Base-by-base conservation (phyloP, 805 yeast genomes). In the Candida cerambycidarum region DNA sequence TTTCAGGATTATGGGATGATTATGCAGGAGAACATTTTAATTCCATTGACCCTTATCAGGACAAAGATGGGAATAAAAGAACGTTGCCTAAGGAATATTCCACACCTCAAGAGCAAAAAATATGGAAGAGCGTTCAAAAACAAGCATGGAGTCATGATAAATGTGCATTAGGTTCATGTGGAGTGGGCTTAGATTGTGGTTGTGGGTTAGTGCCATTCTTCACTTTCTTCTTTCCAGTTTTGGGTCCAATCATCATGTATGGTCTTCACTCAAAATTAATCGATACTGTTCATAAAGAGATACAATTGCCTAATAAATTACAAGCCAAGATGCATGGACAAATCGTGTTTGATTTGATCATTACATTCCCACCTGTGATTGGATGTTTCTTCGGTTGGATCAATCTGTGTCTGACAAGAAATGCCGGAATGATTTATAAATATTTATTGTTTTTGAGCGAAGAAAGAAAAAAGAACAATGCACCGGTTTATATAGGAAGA, bases 71-170 rank as follows among this genome's bases (percentile, higher is more conserved):
- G 10, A 73, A 73, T 38, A 74, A 80, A 46, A 71, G 89, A 25
- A 75, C 75, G 47, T 71, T 87, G 11, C 86, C 90, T 1, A 74
- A 71, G 2, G 73, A 74, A 15, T 74, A 80, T 21, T 43, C 51
- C 15, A 53, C 61, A 15, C 75, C 77, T 39, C 67, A 71, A 29
- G 93, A 89, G 50, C 77, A 74, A 36, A 76, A 77, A 52, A 66
- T 73, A 6, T 92, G 93, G 95, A 85, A 82, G 57, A 65, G 60
- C 18, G 67, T 89, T n/a, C 90, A 83, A 56, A 72, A 67, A 39
- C 75, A 79, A 46, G 97, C 97, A 0, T 90, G 97, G 97, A 56
- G 75, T 12, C 89, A 92, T 57, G 98, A 92, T 59, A 76, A 77
- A 51, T 87, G 95, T 58, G 78, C 88, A 54, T 71, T 85, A 59